Evolutionary conservation across 179 eudicot species (phyloP), one percentile per base, ranked within the genome.

Genomic region (Spinacia oleracea): DNA sequence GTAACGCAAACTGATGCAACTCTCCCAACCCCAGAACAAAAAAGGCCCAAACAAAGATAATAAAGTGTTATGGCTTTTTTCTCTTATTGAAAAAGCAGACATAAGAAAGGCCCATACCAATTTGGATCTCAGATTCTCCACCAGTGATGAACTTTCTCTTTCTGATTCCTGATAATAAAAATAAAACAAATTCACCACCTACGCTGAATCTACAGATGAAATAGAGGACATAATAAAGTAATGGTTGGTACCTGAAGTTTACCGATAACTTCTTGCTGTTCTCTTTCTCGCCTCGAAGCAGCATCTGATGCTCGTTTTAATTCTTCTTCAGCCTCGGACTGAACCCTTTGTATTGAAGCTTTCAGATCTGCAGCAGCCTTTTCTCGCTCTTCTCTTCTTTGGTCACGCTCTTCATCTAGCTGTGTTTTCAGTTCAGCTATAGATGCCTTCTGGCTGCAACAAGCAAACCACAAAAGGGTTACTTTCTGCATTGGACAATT

Each of bases 341-440:
- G 94, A 77, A 87, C 90, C 85, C 86, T 90, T 82, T 89, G 98
- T 70, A 91, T 74, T 38, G 95, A 85, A 72, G 84, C 79, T 88
- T 87, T 95, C 65, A 91, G 73, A 80, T 93, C 91, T 56, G 73
- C 80, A n/a, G 83, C 86, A 80, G 98, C 92, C 84, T 95, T 91
- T 82, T 91, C 97, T 46, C 97, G 85, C 75, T 95, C 98, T 73
- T 90, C 91, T 85, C 87, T 93, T 84, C 97, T 95, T 79, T 90
- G 93, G 59, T 93, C 91, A 81, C 98, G 92, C 87, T 95, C 98
- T 85, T 95, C 98, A 80, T 90, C 90, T 84, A 95, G 73, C 69
- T 87, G 91, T 21, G 80, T 82, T 76, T 90, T 89, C 18, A 95
- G 87, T 85, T 95, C 94, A 76, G 89, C 76, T 38, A 93, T 88